A percentile compares a stretch with the other conserved stretches of the same genome.
Evolutionary conservation across 371 early-diverging fungal genomes (phyloP).

Genomic region (Encephalitozoon hellem): DNA sequence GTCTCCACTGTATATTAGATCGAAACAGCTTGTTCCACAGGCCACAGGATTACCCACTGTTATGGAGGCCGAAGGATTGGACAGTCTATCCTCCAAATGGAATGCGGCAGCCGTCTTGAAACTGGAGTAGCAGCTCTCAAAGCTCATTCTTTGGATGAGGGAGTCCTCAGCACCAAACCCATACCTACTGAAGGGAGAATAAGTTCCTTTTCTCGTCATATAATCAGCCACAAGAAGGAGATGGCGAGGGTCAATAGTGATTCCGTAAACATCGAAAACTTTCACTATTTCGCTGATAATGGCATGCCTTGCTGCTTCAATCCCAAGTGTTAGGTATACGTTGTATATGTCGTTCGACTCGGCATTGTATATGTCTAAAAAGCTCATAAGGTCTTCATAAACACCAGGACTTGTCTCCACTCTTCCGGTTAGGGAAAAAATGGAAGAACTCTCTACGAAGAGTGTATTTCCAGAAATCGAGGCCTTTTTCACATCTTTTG

Average conservation of each 20-base stretch:
- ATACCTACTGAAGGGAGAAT: constrained; percentile 36
- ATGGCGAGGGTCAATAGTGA: constrained; percentile 85
- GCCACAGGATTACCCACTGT: constrained; percentile 81
- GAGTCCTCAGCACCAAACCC: constrained; percentile 31
- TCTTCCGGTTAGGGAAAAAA: neutral
- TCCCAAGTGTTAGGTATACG: constrained; percentile 80
- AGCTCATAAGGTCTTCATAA: constrained; percentile 76
- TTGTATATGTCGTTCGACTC: constrained; percentile 87
- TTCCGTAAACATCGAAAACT: constrained; percentile 94
- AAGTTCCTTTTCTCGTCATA: constrained; percentile 65
- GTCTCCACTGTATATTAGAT: constrained; percentile 36
- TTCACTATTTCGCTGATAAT: constrained; percentile 83
- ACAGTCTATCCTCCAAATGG: constrained; percentile 66
- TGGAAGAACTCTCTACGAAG: constrained; percentile 41
- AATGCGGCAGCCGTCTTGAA: constrained; percentile 36
- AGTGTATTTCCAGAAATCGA: neutral
- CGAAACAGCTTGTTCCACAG: constrained; percentile 82
- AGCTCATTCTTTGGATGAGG: constrained; percentile 53
- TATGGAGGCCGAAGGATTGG: constrained; percentile 76
- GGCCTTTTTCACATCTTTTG: constrained; percentile 21
- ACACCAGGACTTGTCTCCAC: constrained; percentile 67
- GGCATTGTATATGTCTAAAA: constrained; percentile 61
- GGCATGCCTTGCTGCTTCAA: constrained; percentile 88
- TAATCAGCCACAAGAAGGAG: constrained; percentile 92
- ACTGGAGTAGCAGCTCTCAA: constrained; percentile 48